phyloP scores from a whole-genome alignment of 75 land plant genomes.

The Adiantum capillusveneris region DNA sequence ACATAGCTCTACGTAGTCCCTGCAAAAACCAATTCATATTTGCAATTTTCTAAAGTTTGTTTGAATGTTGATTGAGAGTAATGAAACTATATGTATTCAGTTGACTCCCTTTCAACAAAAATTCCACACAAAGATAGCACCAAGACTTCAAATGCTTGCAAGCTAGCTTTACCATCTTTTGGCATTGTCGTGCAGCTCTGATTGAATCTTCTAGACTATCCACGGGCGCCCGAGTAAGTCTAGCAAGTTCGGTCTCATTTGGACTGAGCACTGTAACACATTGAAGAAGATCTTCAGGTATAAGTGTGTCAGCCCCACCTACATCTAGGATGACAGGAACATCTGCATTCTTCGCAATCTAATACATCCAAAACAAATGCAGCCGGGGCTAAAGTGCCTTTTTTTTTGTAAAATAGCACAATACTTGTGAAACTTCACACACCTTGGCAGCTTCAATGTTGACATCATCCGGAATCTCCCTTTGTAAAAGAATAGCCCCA shows the following conservation, averaged over 20 bases:
- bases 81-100: too few species aligned
- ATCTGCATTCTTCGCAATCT: conserved; percentile 77
- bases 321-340: conserved; percentile 93
- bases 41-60: too few species aligned
- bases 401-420: too few species aligned
- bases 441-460: conserved; percentile 94
- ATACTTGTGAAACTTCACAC: too few species aligned
- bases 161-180: conserved; percentile 69
- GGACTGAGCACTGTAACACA: conserved; percentile 76
- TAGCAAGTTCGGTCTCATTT: conserved; percentile 84
- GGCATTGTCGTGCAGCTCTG: conserved; percentile 58
- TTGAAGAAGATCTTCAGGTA: conserved; percentile 62
- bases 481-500: conserved; percentile 75
- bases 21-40: too few species aligned
- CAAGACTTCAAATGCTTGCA: too few species aligned
- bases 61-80: too few species aligned
- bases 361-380: conserved; percentile 5
- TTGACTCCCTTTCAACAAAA: too few species aligned
- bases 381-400: too few species aligned
- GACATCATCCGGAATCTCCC: conserved; percentile 86
- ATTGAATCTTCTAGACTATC: conserved; percentile 60
- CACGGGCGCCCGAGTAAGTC: conserved; percentile 66
- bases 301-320: conserved; percentile 80
- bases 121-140: too few species aligned
- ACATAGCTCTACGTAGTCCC: too few species aligned